Evolutionary conservation across 768 basidiomycete genomes (phyloP).

Genomic region (Naematelia aurantialba): DNA sequence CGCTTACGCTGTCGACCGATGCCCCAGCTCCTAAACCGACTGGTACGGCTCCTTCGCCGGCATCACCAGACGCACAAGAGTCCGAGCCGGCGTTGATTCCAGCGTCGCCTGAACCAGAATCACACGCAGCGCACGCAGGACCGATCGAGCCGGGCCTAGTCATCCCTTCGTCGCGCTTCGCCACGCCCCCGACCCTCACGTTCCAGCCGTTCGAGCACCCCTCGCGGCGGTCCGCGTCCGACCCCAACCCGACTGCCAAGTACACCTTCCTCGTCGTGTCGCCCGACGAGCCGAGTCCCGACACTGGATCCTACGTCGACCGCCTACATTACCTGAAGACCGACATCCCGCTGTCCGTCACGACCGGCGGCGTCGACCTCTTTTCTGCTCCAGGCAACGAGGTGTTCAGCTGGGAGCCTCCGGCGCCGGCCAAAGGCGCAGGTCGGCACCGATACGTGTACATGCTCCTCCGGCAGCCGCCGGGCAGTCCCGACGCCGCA

Average conservation of each 20-base stretch:
- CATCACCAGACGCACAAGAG: too few relatives aligned
- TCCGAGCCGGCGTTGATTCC: too few relatives aligned
- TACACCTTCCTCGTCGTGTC: conserved; percentile 90
- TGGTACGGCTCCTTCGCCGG: neutral
- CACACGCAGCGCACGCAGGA: too few relatives aligned
- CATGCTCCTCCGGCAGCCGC: conserved; percentile 68
- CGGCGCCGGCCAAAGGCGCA: conserved; percentile 84
- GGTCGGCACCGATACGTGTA: conserved; percentile 84
- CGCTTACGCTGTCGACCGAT: conserved; percentile 55
- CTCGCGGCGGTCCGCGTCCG: conserved; percentile 20
- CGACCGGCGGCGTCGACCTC: conserved; percentile 29
- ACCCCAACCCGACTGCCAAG: conserved; percentile 52
- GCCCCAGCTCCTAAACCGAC: conserved; percentile 3
- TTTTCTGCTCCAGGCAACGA: conserved; percentile 26
- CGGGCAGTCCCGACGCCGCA: conserved; percentile 1
- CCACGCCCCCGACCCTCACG: conserved; percentile 62
- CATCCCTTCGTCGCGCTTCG: conserved; percentile 56
- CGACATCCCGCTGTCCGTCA: conserved; percentile 51
- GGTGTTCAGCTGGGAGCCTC: conserved; percentile 66
- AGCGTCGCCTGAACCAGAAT: too few relatives aligned
- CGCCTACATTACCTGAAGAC: conserved; percentile 54
- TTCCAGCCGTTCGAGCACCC: conserved; percentile 71
- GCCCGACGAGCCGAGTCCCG: conserved; percentile 79
- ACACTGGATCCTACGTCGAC: conserved; percentile 57
- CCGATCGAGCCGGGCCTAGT: conserved; percentile 30